A percentile compares a stretch with the other conserved stretches of the same genome.
Evolutionary conservation across 352 stramenopile genomes (phyloP).

Genomic region (Globisporangium perplexum): DNA sequence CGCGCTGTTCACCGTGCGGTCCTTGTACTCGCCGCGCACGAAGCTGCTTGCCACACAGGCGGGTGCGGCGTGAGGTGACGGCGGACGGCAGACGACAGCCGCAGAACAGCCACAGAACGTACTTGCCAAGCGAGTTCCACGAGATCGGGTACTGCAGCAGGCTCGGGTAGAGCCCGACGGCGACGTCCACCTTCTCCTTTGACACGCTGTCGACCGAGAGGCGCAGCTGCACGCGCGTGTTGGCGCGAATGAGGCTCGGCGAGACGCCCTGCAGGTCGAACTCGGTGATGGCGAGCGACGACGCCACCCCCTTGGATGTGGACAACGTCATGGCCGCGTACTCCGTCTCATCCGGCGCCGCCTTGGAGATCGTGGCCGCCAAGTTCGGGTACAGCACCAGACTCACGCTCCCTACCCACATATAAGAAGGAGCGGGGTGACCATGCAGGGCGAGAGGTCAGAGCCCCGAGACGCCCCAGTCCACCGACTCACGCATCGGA

Average conservation of each 20-base stretch:
- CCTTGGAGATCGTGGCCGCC: constrained; percentile 50
- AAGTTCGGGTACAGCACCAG: constrained; percentile 57
- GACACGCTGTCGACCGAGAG: constrained; percentile 59
- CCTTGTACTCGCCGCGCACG: constrained; percentile 25
- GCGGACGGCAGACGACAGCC: too few relatives aligned
- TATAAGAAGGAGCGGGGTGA: too few relatives aligned
- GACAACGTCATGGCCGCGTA: constrained; percentile 57
- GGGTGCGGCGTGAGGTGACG: not conserved
- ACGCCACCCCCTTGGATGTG: constrained; percentile 33
- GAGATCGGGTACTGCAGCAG: constrained; percentile 53
- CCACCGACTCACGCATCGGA: too few relatives aligned
- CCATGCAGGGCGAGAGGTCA: too few relatives aligned
- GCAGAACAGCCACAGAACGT: constrained; percentile 8
- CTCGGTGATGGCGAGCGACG: constrained; percentile 61
- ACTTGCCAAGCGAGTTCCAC: constrained; percentile 49
- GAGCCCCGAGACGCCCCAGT: not conserved
- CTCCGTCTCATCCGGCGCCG: constrained; percentile 27
- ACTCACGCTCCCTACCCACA: constrained; percentile 27
- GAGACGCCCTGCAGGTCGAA: constrained; percentile 67
- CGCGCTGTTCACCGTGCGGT: constrained; percentile 53
- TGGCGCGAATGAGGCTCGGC: constrained; percentile 47
- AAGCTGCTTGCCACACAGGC: constrained; percentile 11
- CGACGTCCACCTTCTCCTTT: constrained; percentile 41
- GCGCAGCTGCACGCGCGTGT: constrained; percentile 67
- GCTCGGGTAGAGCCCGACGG: constrained; percentile 32